Evolutionary conservation across 1,284 basidiomycete genomes (phyloP), one percentile per base, ranked within the genome.

Genomic region (Tilletia indica): DNA sequence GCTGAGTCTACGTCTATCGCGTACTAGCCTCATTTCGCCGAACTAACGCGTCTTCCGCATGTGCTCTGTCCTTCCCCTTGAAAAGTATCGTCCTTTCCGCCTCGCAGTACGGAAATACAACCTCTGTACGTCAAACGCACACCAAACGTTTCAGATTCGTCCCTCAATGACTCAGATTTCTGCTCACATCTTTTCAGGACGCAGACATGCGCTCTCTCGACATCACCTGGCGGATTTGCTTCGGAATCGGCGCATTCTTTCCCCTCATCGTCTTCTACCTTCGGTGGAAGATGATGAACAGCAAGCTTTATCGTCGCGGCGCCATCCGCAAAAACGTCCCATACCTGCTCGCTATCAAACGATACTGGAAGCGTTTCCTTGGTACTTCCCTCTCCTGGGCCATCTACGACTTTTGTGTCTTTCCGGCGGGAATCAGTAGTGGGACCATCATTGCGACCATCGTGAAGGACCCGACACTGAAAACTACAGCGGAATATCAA

Each of bases 211-310:
- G 88, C 67, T 89, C 90, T 78, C 87, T 92, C 8, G 82, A 87
- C 38, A 91, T 90, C 9, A 89, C 91, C 66, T 93, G 92, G 92
- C 87, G 91, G 31, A 88, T 91, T 68, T 90, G 89, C 79, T 91
- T 92, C 78, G 91, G 90, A 2, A 86, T 93, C 68, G 90, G 91
- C 21, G 88, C 91, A 42, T 54, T 91, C 21, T 86, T 91, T 9
- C 91, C 91, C 3, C 80, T 91, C 67, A 87, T 87, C 2, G 91
- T 93, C 56, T 90, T 93, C 80, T 86, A 89, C 79, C 91, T 91
- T 85, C 89, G 91, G 66, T 83, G 91, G 77, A 87, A 88, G 67
- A 92, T 92, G 90, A 81, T 91, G 78, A 91, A 88, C 77, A 88
- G 90, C 25, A 87, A 87, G 75, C 86, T 92, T 48, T 80, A 78